Conservation (phyloP, 2,329 filamentous ascomycete genomes). For the Phyllosticta citribraziliensis region DNA sequence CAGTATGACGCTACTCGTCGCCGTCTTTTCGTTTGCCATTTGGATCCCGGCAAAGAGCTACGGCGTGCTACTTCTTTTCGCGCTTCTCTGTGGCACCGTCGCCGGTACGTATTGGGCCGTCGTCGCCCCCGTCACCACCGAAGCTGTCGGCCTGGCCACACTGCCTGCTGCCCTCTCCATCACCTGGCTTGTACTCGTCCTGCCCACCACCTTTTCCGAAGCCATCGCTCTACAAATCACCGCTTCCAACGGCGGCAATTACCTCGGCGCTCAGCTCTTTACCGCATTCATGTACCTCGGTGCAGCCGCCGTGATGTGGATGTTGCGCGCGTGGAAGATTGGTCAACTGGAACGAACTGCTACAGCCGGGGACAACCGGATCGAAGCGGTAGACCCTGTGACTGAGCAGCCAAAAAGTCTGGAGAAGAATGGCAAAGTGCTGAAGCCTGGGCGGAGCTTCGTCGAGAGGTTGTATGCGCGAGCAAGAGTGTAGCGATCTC, state of each 20-base stretch:
- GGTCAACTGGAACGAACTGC: slow-evolving; percentile 38
- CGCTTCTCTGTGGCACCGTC: slow-evolving; percentile 55
- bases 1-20: slow-evolving; percentile 53
- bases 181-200: slow-evolving; percentile 59
- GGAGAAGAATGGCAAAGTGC: too few relatives aligned
- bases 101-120: slow-evolving; percentile 59
- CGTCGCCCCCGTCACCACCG: slow-evolving; percentile 59
- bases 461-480: too few relatives aligned
- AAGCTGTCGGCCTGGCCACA: slow-evolving; percentile 61
- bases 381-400: slow-evolving; percentile 17
- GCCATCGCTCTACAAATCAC: slow-evolving; percentile 48
- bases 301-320: slow-evolving; percentile 42
- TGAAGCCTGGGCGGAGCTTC: too few relatives aligned
- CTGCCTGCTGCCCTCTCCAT: slow-evolving; percentile 61
- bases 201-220: slow-evolving; percentile 58
- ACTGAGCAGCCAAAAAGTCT: background rate
- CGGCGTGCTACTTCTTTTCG: slow-evolving; percentile 61
- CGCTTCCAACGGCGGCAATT: slow-evolving; percentile 37
- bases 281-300: slow-evolving; percentile 53
- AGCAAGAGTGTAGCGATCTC: too few relatives aligned
- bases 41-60: slow-evolving; percentile 64
- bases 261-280: slow-evolving; percentile 51
- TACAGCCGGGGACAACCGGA: slow-evolving; percentile 19
- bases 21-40: slow-evolving; percentile 56
- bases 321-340: slow-evolving; percentile 54